A percentile compares a stretch with the other conserved stretches of the same genome.
Conservation (phyloP, 225 moss, liverwort and hornwort species). For the Rhytidiadelphus loreus region DNA sequence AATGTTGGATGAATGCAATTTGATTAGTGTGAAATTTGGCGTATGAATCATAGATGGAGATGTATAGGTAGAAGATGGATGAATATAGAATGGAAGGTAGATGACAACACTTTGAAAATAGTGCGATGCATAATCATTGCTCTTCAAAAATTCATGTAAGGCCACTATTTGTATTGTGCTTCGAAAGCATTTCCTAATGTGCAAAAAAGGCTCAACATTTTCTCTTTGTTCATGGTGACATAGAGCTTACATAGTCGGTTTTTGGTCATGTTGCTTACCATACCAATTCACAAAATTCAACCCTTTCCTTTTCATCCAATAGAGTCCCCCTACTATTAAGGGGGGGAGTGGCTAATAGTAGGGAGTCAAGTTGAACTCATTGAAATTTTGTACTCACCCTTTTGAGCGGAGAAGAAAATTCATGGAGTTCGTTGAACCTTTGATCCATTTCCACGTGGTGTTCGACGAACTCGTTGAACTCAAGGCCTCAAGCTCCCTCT, state of each 20-base stretch:
- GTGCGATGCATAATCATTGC: neutral
- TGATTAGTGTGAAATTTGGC: neutral
- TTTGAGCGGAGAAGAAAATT: neutral
- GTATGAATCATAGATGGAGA: neutral
- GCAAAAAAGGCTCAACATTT: neutral
- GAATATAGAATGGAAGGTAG: neutral
- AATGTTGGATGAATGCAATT: neutral
- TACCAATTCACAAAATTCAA: neutral
- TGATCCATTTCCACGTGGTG: neutral
- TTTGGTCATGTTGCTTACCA: neutral
- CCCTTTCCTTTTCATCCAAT: neutral
- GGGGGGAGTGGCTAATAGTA: too few relatives aligned
- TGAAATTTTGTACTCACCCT: neutral
- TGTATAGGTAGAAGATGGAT: neutral
- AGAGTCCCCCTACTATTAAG: neutral
- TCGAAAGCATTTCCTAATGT: neutral
- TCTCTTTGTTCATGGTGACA: neutral
- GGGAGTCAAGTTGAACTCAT: neutral
- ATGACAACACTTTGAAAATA: neutral
- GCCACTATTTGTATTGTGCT: too few relatives aligned
- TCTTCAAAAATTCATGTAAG: neutral
- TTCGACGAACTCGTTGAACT: neutral
- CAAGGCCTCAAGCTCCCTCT: neutral
- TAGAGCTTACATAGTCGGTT: neutral
- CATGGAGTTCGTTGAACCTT: accelerated